Evolutionary conservation across 108 stramenopile genomes (phyloP).

Genomic region (Conticribra weissflogii): DNA sequence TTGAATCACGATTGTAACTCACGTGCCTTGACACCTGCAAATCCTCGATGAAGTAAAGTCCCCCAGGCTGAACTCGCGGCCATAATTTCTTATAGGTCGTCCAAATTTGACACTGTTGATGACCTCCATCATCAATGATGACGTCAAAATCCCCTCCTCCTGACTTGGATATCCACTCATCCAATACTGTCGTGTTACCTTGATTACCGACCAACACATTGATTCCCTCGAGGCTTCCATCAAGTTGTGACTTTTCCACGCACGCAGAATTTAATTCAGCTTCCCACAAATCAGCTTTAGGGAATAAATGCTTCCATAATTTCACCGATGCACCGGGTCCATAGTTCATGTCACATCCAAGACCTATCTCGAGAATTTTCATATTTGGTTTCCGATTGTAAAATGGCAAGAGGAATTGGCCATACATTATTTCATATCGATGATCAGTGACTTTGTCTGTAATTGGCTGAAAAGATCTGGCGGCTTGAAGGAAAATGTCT

Average conservation of each 20-base stretch:
- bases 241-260: constrained; percentile 11
- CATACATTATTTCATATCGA: constrained; percentile 29
- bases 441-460: constrained; percentile 16
- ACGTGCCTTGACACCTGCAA: constrained; percentile 5
- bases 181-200: constrained; percentile 14
- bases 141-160: constrained; percentile 32
- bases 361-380: constrained; percentile 28
- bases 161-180: constrained; percentile 29
- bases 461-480: neutral
- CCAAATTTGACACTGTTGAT: constrained; percentile 37
- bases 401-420: constrained; percentile 13
- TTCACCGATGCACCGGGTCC: constrained; percentile 37
- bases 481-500: constrained; percentile 6
- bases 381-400: constrained; percentile 10
- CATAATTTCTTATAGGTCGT: constrained; percentile 22
- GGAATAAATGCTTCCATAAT: constrained; percentile 32
- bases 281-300: constrained; percentile 38
- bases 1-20: neutral
- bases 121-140: constrained; percentile 34
- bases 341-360: constrained; percentile 30
- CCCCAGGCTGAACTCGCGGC: constrained; percentile 18
- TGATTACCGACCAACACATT: constrained; percentile 36
- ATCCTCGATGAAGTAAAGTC: constrained; percentile 38
- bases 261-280: constrained; percentile 29
- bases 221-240: constrained; percentile 27